Base-by-base conservation (phyloP, 768 basidiomycete genomes). In the Tylopilus rubrobrunneus region DNA sequence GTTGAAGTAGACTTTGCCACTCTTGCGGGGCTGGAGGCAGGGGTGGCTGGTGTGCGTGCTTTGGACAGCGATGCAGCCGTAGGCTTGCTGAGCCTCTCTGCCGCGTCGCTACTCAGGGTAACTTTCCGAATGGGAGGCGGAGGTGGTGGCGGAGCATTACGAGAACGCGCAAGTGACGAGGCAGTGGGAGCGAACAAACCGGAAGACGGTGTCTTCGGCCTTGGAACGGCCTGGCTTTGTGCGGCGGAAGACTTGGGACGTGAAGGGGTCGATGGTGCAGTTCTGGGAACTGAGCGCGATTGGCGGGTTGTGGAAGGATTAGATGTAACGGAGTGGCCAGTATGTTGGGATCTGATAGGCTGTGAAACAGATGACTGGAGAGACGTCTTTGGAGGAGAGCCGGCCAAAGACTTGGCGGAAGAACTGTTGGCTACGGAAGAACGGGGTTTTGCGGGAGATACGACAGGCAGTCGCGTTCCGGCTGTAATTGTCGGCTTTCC, bases 141-240 rank as follows among this genome's bases (percentile, higher is more conserved):
- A 7, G 74, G 70, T 1, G 69, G 71, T 2, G 75, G 74, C 8
- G 73, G 74, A 0, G 79, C 76, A 62, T 78, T 81, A 46, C 87
- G 83, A 33, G 85, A 76, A 47, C 76, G 79, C 0, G 90, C 90
- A 8, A 92, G 79, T 9, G 89, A 89, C 4, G 89, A 87, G 0
- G 89, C 90, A 1, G 90, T 92, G 1, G 90, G 90, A 7, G 90
- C 89, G 62, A 86, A 90, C 21, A 91, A 67, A 12, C 87, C 84
- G 2, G 82, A 74, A 6, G 82, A 79, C 3, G 85, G 83, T 0
- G 84, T 85, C 70, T 85, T 87, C 34, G 81, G 78, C 51, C 79
- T 76, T 28, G 63, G 8, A 23, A 53, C 47, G 42, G 59, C 27
- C 4, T 56, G 56, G 45, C 62, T 49, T 15, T 63, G 68, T 43